Evolutionary conservation across 176 grass and related monocot species (phyloP), one percentile per base, ranked within the genome.

Genomic region (Eragrostis curvula): DNA sequence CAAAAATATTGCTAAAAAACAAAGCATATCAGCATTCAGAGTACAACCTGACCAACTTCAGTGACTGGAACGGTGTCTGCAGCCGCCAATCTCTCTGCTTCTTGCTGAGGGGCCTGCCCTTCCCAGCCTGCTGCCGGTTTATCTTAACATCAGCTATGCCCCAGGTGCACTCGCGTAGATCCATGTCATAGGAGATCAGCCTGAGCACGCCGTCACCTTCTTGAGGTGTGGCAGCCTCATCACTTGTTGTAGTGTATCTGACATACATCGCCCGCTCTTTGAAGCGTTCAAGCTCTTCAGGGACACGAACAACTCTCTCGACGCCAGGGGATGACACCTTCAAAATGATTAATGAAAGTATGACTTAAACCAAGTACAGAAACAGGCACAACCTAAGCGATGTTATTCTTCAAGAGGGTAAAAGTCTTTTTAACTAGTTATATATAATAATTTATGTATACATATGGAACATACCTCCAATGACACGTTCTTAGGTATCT

Each of bases 261-360:
- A 99, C 93, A 43, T 93, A 96, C 93, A 99, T 95, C 0, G 87
- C 17, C 20, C 84, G 75, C 66, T 99, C 96, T 86, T 93, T 96
- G 84, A 99, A 99, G n/a, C 91, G 93, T 50, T 95, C 93, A 24
- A 99, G 85, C 59, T 99, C 93, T 39, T 92, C 91, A 12, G 96
- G 96, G 62, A 96, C n/a, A 16, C 82, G 79, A 45, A 99, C 25
- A 45, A 92, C 85, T 80, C 96, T 91, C 71, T 99, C 93, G 50
- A 91, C 84, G 2, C 96, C 96, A 48, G 93, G 96, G 57, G 96
- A 99, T 79, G 96, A 96, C 27, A 99, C 89, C 96, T 96, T 84
- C 63, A 90, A 50, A 84, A 66, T 67, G 14, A 81, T 65, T 29
- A 28, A 69, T 21, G 45, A 42, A 67, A 59, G 48, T 41, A n/a